phyloP scores from a whole-genome alignment of 1,284 basidiomycete species.

The Sporisorium reilianum region DNA sequence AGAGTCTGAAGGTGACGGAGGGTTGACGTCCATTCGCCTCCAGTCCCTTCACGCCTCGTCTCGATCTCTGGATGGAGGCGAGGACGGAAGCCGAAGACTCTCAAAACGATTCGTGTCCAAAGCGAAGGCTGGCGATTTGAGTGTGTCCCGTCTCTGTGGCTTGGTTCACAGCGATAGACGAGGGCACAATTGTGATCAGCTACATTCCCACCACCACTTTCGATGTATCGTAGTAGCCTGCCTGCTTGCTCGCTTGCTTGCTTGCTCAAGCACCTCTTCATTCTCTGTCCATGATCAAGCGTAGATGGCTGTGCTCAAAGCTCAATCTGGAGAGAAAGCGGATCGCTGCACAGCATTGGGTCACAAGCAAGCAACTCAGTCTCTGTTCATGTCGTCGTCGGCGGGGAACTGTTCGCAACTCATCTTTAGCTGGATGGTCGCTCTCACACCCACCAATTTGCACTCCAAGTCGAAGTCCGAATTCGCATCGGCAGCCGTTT shows the following conservation, averaged over 20 bases:
- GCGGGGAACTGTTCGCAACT: background rate
- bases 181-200: conserved; percentile 56
- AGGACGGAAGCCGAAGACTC: conserved; percentile 44
- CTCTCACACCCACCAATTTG: background rate
- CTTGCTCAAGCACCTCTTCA: too few relatives aligned
- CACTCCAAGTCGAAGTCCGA: too few relatives aligned
- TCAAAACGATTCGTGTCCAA: conserved; percentile 21
- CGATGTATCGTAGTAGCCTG: background rate
- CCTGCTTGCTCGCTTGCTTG: background rate
- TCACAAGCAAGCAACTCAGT: too few relatives aligned
- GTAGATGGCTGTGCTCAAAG: too few relatives aligned
- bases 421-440: too few relatives aligned
- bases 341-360: too few relatives aligned
- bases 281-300: too few relatives aligned
- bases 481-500: too few relatives aligned
- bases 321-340: too few relatives aligned
- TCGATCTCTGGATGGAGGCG: background rate
- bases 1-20: conserved; percentile 52
- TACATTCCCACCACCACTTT: conserved; percentile 17
- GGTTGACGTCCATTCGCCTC: conserved; percentile 18
- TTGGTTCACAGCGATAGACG: conserved; percentile 32
- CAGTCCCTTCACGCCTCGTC: conserved; percentile 51
- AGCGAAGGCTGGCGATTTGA: conserved; percentile 52
- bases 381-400: background rate
- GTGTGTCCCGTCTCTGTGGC: conserved; percentile 50